Evolutionary conservation across 192 early-diverging fungal genomes (phyloP).

Genomic region (Umbelopsis vinacea): DNA sequence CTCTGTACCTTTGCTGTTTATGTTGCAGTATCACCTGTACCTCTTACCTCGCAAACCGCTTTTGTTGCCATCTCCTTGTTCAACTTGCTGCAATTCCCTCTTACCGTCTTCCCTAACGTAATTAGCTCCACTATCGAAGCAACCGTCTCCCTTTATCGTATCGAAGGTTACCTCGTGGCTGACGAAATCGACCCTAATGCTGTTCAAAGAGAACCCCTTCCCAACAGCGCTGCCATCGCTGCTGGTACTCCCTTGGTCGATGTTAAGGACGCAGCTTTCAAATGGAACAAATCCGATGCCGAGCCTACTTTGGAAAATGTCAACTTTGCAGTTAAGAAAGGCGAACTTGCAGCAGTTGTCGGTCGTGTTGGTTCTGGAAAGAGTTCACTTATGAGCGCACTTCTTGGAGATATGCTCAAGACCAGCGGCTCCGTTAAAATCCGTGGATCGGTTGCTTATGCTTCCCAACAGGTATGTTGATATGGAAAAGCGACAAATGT

Average conservation of each 20-base stretch:
- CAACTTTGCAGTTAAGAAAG: constrained; percentile 45
- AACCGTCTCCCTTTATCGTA: constrained; percentile 80
- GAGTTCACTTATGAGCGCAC: constrained; percentile 76
- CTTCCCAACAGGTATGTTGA: constrained; percentile 56
- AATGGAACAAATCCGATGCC: constrained; percentile 55
- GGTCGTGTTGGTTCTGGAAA: constrained; percentile 61
- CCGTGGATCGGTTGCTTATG: constrained; percentile 71
- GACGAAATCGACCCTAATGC: constrained; percentile 81
- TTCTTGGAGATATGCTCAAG: constrained; percentile 90
- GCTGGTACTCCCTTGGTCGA: constrained; percentile 46
- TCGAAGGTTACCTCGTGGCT: constrained; percentile 76
- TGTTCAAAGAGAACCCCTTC: constrained; percentile 53
- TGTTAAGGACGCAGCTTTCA: constrained; percentile 56
- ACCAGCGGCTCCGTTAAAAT: constrained; percentile 66
- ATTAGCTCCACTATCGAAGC: constrained; percentile 80
- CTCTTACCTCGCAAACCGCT: constrained; percentile 68
- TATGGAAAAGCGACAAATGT: too few relatives aligned
- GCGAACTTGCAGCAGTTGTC: constrained; percentile 41
- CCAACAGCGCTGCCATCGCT: constrained; percentile 15
- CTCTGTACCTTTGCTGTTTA: constrained; percentile 84
- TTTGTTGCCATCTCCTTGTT: constrained; percentile 93
- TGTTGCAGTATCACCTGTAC: constrained; percentile 49
- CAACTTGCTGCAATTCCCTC: constrained; percentile 90
- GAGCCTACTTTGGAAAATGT: constrained; percentile 42
- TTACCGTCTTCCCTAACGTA: constrained; percentile 82